A percentile compares a stretch with the other conserved stretches of the same genome.
These are phyloP conservation scores for Babjeviella inositovora DNA, from an alignment of 805 yeast species.

Conservation along the genomic window DNA sequence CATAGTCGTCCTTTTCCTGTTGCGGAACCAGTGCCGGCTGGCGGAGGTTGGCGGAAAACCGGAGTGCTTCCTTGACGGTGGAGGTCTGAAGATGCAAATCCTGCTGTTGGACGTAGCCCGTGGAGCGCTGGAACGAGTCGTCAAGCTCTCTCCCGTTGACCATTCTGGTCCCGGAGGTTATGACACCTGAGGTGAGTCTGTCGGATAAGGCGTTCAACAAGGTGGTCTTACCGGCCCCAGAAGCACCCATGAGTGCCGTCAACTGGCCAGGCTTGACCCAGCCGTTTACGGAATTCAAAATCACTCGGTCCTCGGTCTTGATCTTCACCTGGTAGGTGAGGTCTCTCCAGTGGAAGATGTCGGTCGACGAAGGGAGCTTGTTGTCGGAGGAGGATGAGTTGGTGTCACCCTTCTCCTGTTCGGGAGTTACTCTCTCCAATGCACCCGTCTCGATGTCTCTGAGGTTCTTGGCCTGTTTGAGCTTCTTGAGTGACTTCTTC, in stretches of 20 bases:
- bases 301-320: conserved; percentile 40
- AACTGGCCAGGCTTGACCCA: conserved; percentile 76
- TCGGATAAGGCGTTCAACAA: conserved; percentile 58
- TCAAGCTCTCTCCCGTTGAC: conserved; percentile 11
- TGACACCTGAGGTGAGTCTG: conserved; percentile 53
- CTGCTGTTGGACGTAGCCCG: conserved; percentile 17
- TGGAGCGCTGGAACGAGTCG: conserved; percentile 13
- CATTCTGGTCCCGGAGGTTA: conserved; percentile 52
- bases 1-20: conserved; percentile 9
- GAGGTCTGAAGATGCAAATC: conserved; percentile 15
- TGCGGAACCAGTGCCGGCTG: conserved; percentile 9
- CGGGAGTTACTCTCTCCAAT: conserved; percentile 6
- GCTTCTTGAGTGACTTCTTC: conserved; percentile 23
- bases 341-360: conserved; percentile 66
- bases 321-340: conserved; percentile 56
- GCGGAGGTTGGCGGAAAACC: conserved; percentile 11
- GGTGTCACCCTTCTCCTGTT: conserved; percentile 6
- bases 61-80: conserved; percentile 13
- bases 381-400: conserved; percentile 3
- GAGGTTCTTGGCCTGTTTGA: conserved; percentile 10
- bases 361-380: conserved; percentile 9
- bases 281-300: conserved; percentile 55
- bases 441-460: conserved; percentile 11
- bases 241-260: conserved; percentile 60
- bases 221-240: conserved; percentile 82